Evolutionary conservation across 768 basidiomycete species (phyloP), one percentile per base, ranked within the genome.

Genomic region (Kwoniella sp.): DNA sequence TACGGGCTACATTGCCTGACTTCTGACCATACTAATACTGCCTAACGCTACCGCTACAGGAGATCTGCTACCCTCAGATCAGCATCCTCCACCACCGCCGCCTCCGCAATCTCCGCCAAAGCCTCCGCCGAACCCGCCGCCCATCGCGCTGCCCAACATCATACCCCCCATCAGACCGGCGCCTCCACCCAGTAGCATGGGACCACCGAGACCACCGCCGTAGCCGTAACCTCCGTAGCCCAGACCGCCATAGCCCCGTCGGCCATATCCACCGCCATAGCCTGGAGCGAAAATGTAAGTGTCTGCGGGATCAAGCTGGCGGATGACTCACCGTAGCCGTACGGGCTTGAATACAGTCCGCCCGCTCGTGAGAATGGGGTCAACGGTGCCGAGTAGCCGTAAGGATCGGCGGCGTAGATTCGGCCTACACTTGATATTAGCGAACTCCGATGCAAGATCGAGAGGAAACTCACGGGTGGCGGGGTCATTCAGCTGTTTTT

Each of bases 241-340:
- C 38, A 51, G 48, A 25, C 47, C 44, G 20, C 50, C 57, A 29
- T 53, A 58, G 1, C 58, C 53, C 19, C 50, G 38, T 33, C 57
- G 57, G 10, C 57, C 54, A 34, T 62, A 62, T 2, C 58, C 52
- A 6, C 58, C 55, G 28, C 37, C 50, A 31, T 66, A 63, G 28
- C 61, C 60, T 62, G 34, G 5, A 26, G 38, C 12, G 36, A 26
- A 3, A 23, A n/a, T 33, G n/a, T 20, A 7, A 28, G 14, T 36
- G 15, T n/a, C 12, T 26, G 14, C 23, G 7, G 10, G 15, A 11
- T 3, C 7, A 34, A 11, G n/a, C 20, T 27, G 23, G 41, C 12
- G n/a, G 36, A 45, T 11, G n/a, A 44, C 67, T 58, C 27, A 69
- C 67, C 67, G 32, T 67, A 70, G 33, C 65, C 68, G 48, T 63